Base-by-base conservation (phyloP, 176 grass and related monocot genomes). In the Rhipidocladum racemiflorum region DNA sequence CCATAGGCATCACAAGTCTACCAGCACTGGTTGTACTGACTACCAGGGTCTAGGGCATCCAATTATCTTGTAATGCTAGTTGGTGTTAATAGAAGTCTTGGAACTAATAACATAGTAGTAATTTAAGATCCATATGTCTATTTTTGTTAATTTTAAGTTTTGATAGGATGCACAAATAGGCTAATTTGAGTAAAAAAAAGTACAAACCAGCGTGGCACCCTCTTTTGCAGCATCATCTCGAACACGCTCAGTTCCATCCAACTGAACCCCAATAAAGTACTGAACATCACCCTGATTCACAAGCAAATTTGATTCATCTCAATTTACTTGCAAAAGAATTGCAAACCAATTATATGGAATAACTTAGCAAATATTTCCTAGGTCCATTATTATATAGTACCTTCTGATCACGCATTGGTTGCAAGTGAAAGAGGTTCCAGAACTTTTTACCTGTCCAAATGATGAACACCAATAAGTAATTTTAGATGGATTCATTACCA, bases 331-430 rank as follows among this genome's bases (percentile, higher is more conserved):
- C 28, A 35, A 64, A 87, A 61, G 4, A 81, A n/a, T 65, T 76
- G 20, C 60, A 68, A 75, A 80, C n/a, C 10, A 65, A n/a, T n/a
- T n/a, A 84, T 81, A 32, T 67, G 3, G 77, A 92, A 18, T 68
- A 82, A 68, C 42, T 51, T 80, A 77, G 83, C 1, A 59, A 54
- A 66, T 1, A 74, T 63, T 66, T 51, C 21, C 59, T 28, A 60
- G 29, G 18, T 75, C 15, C 30, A 61, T 74, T 74, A 54, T 72
- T 62, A 80, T 23, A 3, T 46, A 43, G 28, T 92, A 97, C 92
- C 95, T 97, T 97, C 50, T 97, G 92, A 72, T 97, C 90, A 89
- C 92, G 92, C 92, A 97, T 97, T 36, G 95, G 88, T 81, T 97
- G 95, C 53, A n/a, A n/a, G n/a, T n/a, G n/a, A n/a, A n/a, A n/a